Evolutionary conservation across 2,329 filamentous ascomycete species (phyloP), one percentile per base, ranked within the genome.

Genomic region (Phaeoacremonium minimum): DNA sequence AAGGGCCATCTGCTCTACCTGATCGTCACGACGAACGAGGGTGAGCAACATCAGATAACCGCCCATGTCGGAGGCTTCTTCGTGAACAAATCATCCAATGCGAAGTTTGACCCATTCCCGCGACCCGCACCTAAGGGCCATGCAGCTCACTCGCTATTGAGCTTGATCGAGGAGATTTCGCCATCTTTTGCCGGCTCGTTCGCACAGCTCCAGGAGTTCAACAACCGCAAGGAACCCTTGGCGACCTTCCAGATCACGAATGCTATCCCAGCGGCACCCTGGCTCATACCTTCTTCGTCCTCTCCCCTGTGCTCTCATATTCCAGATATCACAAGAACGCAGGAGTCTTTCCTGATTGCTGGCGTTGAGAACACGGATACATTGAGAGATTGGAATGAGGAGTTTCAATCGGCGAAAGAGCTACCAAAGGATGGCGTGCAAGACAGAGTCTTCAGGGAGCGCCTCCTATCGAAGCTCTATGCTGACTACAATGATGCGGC

Each of bases 401-500:
- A 98, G 57, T 95, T 98, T 57, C 93, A 98, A 62, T 95, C 91
- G 3, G 95, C 93, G 9, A 83, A 88, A 52, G 93, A 98, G 61
- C 75, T 98, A 45, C 90, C 91, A 20, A 91, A 89, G 56, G 91
- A 96, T 46, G 88, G 83, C 7, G 86, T 98, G 9, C 91, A 96
- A 61, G 93, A 98, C 56, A 82, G 91, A 36, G 90, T 98, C 14
- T 97, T 97, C 75, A 80, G 93, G 18, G 93, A 98, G 63, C 82
- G 93, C 19, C 73, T 98, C 37, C 85, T 93, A 7, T 93, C 89
- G 13, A 98, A 98, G 68, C 78, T 98, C 2, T 97, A 95, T 57
- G 93, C 93, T 9, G 93, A 98, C 61, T 98, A 96, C 64, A 95
- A 91, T 45, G 93, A 98, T 57, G 91, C 93, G 32, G 93, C 94